Conservation (phyloP, 176 grass and related monocot genomes). For the Paspalum notatum region DNA sequence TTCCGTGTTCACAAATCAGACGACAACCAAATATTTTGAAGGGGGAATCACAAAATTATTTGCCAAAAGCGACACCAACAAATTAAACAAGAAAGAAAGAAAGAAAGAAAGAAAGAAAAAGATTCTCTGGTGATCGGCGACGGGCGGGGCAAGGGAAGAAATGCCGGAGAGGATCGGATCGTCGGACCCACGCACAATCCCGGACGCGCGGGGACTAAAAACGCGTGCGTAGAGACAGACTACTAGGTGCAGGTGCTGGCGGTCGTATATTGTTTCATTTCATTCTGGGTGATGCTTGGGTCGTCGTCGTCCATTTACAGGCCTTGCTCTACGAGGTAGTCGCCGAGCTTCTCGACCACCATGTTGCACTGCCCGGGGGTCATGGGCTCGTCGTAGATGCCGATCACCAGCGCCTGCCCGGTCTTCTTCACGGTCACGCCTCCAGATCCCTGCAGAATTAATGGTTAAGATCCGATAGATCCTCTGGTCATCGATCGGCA, state of each 20-base stretch:
- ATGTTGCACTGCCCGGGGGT: conserved; percentile 88
- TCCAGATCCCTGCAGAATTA: conserved; percentile 68
- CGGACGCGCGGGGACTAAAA: conserved; percentile 14
- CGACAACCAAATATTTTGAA: conserved; percentile 22
- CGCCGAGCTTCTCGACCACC: conserved; percentile 89
- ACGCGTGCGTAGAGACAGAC: neutral
- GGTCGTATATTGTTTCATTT: no score
- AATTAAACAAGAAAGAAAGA: neutral
- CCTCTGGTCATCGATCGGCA: no score
- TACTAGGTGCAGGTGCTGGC: neutral
- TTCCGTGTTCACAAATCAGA: conserved; percentile 45
- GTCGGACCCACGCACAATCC: conserved; percentile 5
- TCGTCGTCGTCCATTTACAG: conserved; percentile 44
- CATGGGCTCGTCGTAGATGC: conserved; percentile 97
- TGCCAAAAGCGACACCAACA: conserved; percentile 29
- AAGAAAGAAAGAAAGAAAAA: no score
- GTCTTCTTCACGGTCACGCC: conserved; percentile 91
- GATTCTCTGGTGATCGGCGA: conserved; percentile 15
- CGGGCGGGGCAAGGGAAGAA: neutral
- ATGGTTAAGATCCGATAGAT: no score
- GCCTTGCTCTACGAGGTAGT: conserved; percentile 88
- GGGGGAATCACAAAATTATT: conserved; percentile 41
- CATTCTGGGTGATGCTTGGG: no score
- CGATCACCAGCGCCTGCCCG: conserved; percentile 71
- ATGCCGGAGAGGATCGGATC: neutral